phyloP scores from a whole-genome alignment of 495 filamentous ascomycete genomes.

The Hypoxylon subgilvum region DNA sequence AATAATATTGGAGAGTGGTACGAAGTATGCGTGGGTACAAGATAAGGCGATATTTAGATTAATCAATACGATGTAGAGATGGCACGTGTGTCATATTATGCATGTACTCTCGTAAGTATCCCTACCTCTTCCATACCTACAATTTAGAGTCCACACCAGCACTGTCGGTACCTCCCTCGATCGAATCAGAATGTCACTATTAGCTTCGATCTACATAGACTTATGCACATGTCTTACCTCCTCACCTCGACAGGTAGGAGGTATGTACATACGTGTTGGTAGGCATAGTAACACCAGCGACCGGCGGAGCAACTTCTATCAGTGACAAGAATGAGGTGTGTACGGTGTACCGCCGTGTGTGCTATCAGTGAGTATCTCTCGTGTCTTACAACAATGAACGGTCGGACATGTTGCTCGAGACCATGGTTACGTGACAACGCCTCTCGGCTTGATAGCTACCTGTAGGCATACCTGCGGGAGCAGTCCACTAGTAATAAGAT shows the following conservation, averaged over 20 bases:
- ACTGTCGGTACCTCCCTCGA: neutral
- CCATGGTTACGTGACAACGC: conserved; percentile 33
- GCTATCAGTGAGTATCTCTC: neutral
- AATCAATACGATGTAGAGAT: conserved; percentile 34
- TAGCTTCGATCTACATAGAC: conserved; percentile 5
- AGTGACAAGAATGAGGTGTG: too few species aligned
- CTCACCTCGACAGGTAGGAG: too few species aligned
- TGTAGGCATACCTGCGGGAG: conserved; percentile 1
- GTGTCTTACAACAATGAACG: neutral
- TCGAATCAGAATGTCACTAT: neutral
- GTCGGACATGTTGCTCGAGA: conserved; percentile 12
- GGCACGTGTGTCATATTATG: conserved; percentile 29
- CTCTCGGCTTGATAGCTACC: conserved; percentile 1
- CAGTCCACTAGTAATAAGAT: conserved; percentile 22
- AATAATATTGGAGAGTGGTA: conserved; percentile 5
- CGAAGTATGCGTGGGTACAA: neutral
- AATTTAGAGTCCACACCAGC: neutral
- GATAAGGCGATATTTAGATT: conserved; percentile 32
- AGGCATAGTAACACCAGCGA: conserved; percentile 21
- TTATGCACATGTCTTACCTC: too few species aligned
- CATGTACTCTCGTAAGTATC: conserved; percentile 1
- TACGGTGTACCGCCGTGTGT: neutral
- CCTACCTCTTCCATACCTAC: neutral
- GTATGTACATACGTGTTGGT: neutral
- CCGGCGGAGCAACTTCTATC: too few species aligned